Percentiles rank a stretch among this genome's conserved stretches.
Evolutionary conservation across 129 eudicot genomes (phyloP).

Genomic region (Pittosporum tobira): DNA sequence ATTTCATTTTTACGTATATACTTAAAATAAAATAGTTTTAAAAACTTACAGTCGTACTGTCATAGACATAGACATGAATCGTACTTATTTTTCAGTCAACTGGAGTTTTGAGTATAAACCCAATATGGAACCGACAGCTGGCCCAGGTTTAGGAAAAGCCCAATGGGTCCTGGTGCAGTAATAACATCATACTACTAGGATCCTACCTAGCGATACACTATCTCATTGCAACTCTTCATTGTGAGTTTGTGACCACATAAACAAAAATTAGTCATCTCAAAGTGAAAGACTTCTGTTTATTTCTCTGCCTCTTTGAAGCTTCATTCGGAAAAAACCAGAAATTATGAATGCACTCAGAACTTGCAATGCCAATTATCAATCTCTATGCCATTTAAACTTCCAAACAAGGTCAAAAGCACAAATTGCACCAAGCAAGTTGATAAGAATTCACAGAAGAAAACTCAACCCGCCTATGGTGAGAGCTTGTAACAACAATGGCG

Average conservation of each 20-base stretch:
- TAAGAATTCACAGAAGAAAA: slow-evolving; percentile 14
- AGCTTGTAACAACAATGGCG: slow-evolving; percentile 28
- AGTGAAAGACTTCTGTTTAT: background rate
- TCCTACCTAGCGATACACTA: no score
- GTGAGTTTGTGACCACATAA: slow-evolving; percentile 9
- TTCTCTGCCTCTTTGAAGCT: background rate
- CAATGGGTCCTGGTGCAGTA: no score
- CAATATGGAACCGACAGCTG: no score
- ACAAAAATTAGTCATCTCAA: background rate
- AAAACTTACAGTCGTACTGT: no score
- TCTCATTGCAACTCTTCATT: background rate
- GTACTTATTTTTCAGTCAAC: no score
- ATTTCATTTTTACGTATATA: no score
- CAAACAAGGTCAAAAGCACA: background rate
- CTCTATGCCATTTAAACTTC: background rate
- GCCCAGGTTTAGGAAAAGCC: no score
- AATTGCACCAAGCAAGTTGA: background rate
- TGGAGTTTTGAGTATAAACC: no score
- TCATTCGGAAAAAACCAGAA: background rate
- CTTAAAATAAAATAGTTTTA: no score
- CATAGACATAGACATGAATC: no score
- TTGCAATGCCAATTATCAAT: slow-evolving; percentile 9
- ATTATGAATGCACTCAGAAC: slow-evolving; percentile 32
- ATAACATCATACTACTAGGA: no score
- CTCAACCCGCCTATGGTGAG: background rate